Evolutionary conservation across 306 rosid species (phyloP), one percentile per base, ranked within the genome.

Genomic region (Cercis canadensis): DNA sequence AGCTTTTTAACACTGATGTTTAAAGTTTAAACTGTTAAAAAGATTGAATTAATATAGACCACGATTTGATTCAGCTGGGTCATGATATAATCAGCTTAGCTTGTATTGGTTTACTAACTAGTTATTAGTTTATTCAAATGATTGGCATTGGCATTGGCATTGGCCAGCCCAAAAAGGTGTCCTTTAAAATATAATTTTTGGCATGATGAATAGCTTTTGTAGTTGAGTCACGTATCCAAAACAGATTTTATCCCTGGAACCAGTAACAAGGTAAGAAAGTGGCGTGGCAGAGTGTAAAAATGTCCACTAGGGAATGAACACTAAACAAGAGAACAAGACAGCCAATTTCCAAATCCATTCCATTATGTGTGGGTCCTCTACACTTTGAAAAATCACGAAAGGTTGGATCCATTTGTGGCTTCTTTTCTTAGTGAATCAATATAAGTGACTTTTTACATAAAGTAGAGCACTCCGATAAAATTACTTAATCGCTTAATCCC

Each of bases 271-370:
- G 15, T 24, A 55, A 61, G 68, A 61, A 72, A 76, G 82, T 55
- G 78, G 59, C 41, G 12, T 53, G 56, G 56, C 31, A 39, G 69
- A 19, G 52, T 67, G 62, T 39, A 57, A 17, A 57, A 17, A 6
- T 74, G 75, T 59, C 72, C 78, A 73, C 57, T 68, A 18, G 0
- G 39, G 67, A 56, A 62, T 57, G 61, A 81, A 63, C 75, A 73
- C 5, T 24, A 24, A 24, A 24, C 29, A 24, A 24, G n/a, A n/a
- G n/a, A n/a, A n/a, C n/a, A 24, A 24, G 45, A 73, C 77, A 77
- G 31, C 57, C 74, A 73, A 52, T 62, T 73, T 81, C 72, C 60
- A 67, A 72, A 67, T 60, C 33, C 31, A 52, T 47, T 31, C n/a
- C 24, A 51, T 9, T 37, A n/a, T 7, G 36, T 39, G 60, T 57